Evolutionary conservation across 768 basidiomycete genomes (phyloP).

Genomic region (Lactifluus subvellereus): DNA sequence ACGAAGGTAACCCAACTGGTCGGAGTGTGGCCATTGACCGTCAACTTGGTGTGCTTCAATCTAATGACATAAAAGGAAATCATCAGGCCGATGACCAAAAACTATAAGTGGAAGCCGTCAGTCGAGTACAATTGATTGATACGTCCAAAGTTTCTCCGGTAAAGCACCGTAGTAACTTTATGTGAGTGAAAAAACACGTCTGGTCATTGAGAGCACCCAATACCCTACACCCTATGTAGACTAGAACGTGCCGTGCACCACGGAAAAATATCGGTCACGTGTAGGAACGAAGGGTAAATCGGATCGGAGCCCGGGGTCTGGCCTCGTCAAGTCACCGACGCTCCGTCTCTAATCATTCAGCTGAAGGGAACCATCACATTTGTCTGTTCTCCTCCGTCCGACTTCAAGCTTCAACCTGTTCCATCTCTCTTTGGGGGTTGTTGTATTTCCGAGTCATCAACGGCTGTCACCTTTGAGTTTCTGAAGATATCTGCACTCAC

Average conservation of each 20-base stretch:
- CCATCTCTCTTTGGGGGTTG: neutral
- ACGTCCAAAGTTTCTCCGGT: slow-evolving; percentile 1
- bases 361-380: neutral
- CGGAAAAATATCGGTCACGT: slow-evolving; percentile 21
- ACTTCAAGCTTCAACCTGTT: neutral
- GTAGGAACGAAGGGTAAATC: neutral
- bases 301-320: neutral
- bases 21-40: slow-evolving; percentile 17
- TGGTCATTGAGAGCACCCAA: neutral
- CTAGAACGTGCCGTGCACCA: neutral
- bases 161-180: neutral
- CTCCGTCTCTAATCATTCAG: neutral
- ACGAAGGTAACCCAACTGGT: slow-evolving; percentile 17
- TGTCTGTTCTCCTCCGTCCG: neutral
- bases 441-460: neutral
- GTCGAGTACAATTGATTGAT: neutral
- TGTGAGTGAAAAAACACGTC: too few relatives aligned
- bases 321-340: neutral
- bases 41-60: slow-evolving; percentile 6
- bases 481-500: slow-evolving; percentile 1
- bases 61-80: slow-evolving; percentile 7
- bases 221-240: neutral
- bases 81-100: slow-evolving; percentile 5
- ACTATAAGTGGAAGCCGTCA: neutral
- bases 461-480: neutral